Evolutionary conservation across 2,329 filamentous ascomycete genomes (phyloP), one percentile per base, ranked within the genome.

Genomic region (Penicillium thymicola): DNA sequence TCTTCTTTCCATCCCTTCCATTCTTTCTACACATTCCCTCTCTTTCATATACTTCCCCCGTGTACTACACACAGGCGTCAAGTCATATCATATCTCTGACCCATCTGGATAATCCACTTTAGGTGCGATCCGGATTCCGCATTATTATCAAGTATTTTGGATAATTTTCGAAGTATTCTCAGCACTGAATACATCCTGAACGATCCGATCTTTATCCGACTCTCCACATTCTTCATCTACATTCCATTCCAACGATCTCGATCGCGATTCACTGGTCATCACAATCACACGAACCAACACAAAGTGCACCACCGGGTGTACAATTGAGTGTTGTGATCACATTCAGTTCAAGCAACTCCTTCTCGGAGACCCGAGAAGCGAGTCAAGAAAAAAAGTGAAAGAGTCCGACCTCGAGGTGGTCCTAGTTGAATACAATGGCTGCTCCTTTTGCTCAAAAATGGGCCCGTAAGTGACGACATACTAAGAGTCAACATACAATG

Each of bases 281-380:
- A 14, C 13, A 38, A 50, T 30, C 32, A 43, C 38, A 14, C 40
- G 21, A 37, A 38, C 34, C 30, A 46, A 45, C 38, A 48, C 41
- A 23, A 40, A 51, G 49, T 30, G 21, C 45, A 51, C 52, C 30
- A 50, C 7, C 10, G 11, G 51, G 53, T 51, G 30, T 36, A n/a
- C 38, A 34, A n/a, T n/a, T 14, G 40, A 42, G 50, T 7, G 57
- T 32, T 59, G 60, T 55, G 23, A 53, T 50, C 44, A 9, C 41
- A 11, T 18, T 54, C 36, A 21, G 28, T 48, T 48, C 48, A 50
- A 41, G 50, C 43, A 28, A 60, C 73, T 75, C 72, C 72, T 75
- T 74, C 70, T 74, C 72, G 72, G 72, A 61, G 67, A 45, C 14
- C 70, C 72, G 74, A 75, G 74, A 70, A 75, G 73, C 59, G 74